phyloP scores from a whole-genome alignment of 2,329 filamentous ascomycete genomes.

The Xylaria hypoxylon region DNA sequence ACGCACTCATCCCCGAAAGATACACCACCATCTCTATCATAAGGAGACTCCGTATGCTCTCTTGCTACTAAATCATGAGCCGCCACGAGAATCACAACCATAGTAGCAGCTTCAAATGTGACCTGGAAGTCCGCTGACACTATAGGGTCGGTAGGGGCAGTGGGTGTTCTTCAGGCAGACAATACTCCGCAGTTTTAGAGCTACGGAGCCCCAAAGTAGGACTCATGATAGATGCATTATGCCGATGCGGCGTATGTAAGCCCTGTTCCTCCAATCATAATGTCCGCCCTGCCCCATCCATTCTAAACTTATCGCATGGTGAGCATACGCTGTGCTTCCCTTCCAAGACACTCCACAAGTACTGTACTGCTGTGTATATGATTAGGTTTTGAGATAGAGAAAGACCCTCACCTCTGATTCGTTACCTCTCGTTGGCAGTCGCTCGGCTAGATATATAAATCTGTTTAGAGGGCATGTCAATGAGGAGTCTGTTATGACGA shows the following conservation, averaged over 20 bases:
- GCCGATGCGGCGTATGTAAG: not conserved
- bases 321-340: not conserved
- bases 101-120: not conserved
- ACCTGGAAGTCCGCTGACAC: not conserved
- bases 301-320: not conserved
- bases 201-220: conserved; percentile 12
- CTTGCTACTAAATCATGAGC: not conserved
- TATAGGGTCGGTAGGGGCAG: not conserved
- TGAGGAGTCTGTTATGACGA: not conserved
- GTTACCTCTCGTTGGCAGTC: not conserved
- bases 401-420: not conserved
- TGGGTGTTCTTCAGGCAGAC: conserved; percentile 8
- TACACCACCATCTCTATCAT: not conserved
- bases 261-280: not conserved
- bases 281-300: not conserved
- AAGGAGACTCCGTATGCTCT: not conserved
- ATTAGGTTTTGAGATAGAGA: not conserved
- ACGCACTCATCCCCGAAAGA: not conserved
- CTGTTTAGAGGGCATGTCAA: not conserved
- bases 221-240: not conserved
- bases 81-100: not conserved
- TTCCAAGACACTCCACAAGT: not conserved
- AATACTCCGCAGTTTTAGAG: not conserved
- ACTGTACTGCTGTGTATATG: not conserved
- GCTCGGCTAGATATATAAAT: not conserved